Base-by-base conservation (phyloP, 495 filamentous ascomycete genomes). In the Patellaria atrata region DNA sequence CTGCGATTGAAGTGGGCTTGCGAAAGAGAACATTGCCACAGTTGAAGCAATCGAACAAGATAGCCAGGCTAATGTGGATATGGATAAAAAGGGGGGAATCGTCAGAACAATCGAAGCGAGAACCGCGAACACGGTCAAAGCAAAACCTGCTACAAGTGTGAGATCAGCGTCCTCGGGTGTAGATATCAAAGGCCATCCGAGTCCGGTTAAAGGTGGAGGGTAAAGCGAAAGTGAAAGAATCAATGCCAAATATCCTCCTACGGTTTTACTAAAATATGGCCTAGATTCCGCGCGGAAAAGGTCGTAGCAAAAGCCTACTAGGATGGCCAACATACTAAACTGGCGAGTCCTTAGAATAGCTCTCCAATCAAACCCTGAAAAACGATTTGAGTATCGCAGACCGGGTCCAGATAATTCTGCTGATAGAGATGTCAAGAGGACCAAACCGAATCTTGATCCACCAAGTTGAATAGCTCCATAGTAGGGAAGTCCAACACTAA, bases 381-480 rank as follows among this genome's bases (percentile, higher is more conserved):
- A 27, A 25, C 45, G 46, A 19, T 45, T 50, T 20, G 36, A 30
- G 14, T 30, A 34, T 17, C 38, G 40, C 27, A 47, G 40, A 11
- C 52, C 51, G 12, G 52, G 29, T n/a, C 31, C 27, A 7, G 46
- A 43, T 3, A 65, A 30, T 22, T 48, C 51, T 1, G 64, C 58
- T 18, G 63, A 61, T 2, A 59, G 37, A 28, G 61, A 59, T 25
- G 64, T 52, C 23, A 71, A 51, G 22, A 75, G 41, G 3, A 63
- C 37, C 20, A 74, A 56, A 5, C 65, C 64, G 7, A 67, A 64
- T 18, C 67, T 50, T 35, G 65, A 57, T 4, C 64, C 70, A 15
- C 73, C 72, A 13, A 75, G 48, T 22, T 71, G 63, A 44, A 71
- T 51, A 0, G 65, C 45, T 14, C 71, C 68, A 40, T 70, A 74